These are phyloP conservation scores for Saccharomycopsis crataegensis DNA, from an alignment of 1,139 yeast species.

Conservation along the genomic window DNA sequence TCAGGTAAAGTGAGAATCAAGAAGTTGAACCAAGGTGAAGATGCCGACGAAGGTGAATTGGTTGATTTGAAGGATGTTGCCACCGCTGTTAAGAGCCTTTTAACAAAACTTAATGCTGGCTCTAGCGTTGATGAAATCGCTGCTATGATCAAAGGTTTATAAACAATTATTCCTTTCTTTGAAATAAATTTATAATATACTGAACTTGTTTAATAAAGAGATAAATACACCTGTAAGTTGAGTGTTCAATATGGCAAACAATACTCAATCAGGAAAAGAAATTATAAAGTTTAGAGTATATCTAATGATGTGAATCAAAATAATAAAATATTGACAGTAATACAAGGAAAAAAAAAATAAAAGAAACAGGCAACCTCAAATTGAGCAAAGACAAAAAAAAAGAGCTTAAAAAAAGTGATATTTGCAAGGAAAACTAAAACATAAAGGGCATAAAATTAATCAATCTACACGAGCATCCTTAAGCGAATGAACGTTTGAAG, in stretches of 20 bases:
- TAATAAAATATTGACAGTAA: too few relatives aligned
- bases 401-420: background rate
- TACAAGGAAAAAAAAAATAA: background rate
- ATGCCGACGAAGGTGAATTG: constrained; percentile 80
- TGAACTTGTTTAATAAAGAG: background rate
- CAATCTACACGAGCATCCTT: constrained; percentile 20
- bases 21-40: constrained; percentile 81
- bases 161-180: constrained; percentile 8
- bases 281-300: too few relatives aligned
- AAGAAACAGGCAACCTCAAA: background rate
- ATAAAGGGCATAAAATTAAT: background rate
- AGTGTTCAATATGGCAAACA: background rate
- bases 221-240: background rate
- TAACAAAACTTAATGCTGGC: constrained; percentile 25
- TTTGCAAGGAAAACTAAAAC: background rate
- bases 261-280: too few relatives aligned
- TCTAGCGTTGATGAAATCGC: constrained; percentile 46
- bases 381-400: background rate
- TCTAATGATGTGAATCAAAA: too few relatives aligned
- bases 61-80: constrained; percentile 56
- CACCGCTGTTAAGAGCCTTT: constrained; percentile 45
- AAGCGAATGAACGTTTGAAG: constrained; percentile 17
- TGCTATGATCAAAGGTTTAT: constrained; percentile 50
- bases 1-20: constrained; percentile 80
- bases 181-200: background rate